phyloP scores from a whole-genome alignment of 1,284 basidiomycete genomes.

The Singerocomus inundabilis region DNA sequence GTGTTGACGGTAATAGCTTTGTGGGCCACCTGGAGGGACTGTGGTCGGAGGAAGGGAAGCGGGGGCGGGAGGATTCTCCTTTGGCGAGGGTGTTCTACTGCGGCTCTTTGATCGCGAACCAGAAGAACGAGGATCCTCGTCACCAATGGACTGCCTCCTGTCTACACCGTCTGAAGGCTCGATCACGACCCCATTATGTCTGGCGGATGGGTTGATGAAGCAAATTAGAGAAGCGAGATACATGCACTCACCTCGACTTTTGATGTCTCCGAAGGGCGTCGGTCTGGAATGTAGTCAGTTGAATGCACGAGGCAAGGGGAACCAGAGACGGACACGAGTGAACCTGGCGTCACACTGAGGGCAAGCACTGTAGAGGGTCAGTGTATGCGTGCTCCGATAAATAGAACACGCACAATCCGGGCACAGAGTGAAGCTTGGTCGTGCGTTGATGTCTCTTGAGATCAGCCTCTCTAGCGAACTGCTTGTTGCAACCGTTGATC shows the following conservation, averaged over 20 bases:
- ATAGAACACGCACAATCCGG: conserved; percentile 57
- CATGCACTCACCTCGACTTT: conserved; percentile 56
- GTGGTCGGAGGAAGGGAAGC: conserved; percentile 33
- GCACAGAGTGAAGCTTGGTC: conserved; percentile 67
- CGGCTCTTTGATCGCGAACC: conserved; percentile 50
- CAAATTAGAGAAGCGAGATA: conserved; percentile 3
- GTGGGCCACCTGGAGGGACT: conserved; percentile 38
- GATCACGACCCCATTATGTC: conserved; percentile 67
- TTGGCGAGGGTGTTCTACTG: conserved; percentile 47
- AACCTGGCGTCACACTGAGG: conserved; percentile 76
- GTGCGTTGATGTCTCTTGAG: conserved; percentile 75
- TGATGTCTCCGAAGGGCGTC: conserved; percentile 62
- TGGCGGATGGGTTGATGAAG: conserved; percentile 26
- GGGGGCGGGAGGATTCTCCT: conserved; percentile 34
- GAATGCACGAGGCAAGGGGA: conserved; percentile 4
- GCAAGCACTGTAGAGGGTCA: conserved; percentile 49
- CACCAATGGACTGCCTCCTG: conserved; percentile 34
- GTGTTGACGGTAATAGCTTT: conserved; percentile 64
- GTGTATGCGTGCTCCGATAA: conserved; percentile 16
- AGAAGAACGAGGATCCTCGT: conserved; percentile 40
- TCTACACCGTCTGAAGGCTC: conserved; percentile 44
- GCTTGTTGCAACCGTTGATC: conserved; percentile 73
- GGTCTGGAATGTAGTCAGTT: conserved; percentile 39
- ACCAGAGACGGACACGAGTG: conserved; percentile 55
- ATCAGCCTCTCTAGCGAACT: conserved; percentile 75